Percentiles rank a stretch among this genome's conserved stretches.
These are phyloP conservation scores for Pseudomonodictys pantanalensis DNA, from an alignment of 495 filamentous ascomycete species.

Conservation along the genomic window DNA sequence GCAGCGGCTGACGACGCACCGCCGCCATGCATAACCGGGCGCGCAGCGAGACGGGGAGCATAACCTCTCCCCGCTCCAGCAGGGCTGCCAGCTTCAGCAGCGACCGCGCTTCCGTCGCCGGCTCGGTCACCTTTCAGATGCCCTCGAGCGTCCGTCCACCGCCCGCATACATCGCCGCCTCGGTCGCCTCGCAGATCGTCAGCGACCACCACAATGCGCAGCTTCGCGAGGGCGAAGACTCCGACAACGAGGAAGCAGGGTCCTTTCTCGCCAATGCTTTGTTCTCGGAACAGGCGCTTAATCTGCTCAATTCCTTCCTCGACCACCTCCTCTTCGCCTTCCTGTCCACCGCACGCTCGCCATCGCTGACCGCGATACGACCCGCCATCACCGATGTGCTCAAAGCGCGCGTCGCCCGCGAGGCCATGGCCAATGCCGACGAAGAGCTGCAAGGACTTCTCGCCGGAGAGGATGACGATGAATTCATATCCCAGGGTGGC, in stretches of 20 bases:
- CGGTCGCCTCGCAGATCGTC: constrained; percentile 88
- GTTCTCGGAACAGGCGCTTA: constrained; percentile 72
- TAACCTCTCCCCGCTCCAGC: constrained; percentile 33
- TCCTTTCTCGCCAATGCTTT: constrained; percentile 64
- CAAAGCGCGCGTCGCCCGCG: constrained; percentile 80
- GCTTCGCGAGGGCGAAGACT: constrained; percentile 57
- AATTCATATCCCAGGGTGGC: constrained; percentile 54
- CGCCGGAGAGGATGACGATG: constrained; percentile 72
- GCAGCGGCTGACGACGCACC: neutral
- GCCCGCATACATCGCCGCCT: constrained; percentile 83
- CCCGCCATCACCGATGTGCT: constrained; percentile 84
- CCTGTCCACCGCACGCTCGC: constrained; percentile 74
- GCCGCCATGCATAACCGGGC: constrained; percentile 43
- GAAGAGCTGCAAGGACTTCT: constrained; percentile 88
- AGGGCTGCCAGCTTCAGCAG: constrained; percentile 37
- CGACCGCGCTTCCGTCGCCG: constrained; percentile 39
- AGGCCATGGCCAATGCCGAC: constrained; percentile 83
- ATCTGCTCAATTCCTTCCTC: constrained; percentile 85
- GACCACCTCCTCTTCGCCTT: constrained; percentile 91
- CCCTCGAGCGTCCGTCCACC: constrained; percentile 67
- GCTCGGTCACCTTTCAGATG: constrained; percentile 56
- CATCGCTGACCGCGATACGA: constrained; percentile 71
- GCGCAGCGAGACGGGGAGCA: constrained; percentile 45
- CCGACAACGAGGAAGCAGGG: constrained; percentile 58
- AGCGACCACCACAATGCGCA: constrained; percentile 80